A percentile compares a stretch with the other conserved stretches of the same genome.
These are phyloP conservation scores for Hypsizygus ulmarius DNA, from an alignment of 1,284 basidiomycete genomes.

Conservation along the genomic window DNA sequence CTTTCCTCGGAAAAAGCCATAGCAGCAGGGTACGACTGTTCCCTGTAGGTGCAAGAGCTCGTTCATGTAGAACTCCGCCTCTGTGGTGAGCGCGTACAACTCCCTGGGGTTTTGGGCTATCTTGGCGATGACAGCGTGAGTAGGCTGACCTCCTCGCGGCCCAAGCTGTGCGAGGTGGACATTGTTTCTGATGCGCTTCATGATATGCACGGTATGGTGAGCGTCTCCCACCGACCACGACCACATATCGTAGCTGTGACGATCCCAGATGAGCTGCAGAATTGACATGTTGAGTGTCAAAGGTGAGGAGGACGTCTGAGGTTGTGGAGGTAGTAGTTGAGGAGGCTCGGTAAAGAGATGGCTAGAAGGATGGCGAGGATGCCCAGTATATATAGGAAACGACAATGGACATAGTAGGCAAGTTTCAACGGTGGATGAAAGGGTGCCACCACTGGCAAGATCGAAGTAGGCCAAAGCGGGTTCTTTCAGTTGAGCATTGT, in stretches of 20 bases:
- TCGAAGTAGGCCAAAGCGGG: constrained; percentile 1
- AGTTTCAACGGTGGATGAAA: neutral
- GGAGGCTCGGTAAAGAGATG: neutral
- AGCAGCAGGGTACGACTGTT: constrained; percentile 30
- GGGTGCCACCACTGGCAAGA: neutral
- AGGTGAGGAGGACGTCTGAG: neutral
- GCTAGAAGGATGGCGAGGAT: neutral
- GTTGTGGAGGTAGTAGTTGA: neutral
- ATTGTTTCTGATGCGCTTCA: constrained; percentile 12
- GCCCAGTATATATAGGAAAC: constrained; percentile 4
- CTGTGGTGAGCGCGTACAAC: constrained; percentile 22
- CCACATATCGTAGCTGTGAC: constrained; percentile 22
- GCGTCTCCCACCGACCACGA: constrained; percentile 16
- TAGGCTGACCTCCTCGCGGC: constrained; percentile 14
- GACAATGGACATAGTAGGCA: constrained; percentile 10
- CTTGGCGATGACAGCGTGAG: constrained; percentile 24
- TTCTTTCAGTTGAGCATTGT: too few species aligned
- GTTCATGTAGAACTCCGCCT: constrained; percentile 29
- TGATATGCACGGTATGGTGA: constrained; percentile 19
- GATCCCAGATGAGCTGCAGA: constrained; percentile 17
- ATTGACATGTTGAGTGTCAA: constrained; percentile 16
- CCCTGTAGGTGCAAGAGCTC: constrained; percentile 32
- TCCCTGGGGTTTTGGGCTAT: constrained; percentile 22
- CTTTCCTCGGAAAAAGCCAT: constrained; percentile 31
- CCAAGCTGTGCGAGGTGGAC: constrained; percentile 21